Conservation (phyloP, 805 yeast species). For the Hanseniaspora jakobsenii region DNA sequence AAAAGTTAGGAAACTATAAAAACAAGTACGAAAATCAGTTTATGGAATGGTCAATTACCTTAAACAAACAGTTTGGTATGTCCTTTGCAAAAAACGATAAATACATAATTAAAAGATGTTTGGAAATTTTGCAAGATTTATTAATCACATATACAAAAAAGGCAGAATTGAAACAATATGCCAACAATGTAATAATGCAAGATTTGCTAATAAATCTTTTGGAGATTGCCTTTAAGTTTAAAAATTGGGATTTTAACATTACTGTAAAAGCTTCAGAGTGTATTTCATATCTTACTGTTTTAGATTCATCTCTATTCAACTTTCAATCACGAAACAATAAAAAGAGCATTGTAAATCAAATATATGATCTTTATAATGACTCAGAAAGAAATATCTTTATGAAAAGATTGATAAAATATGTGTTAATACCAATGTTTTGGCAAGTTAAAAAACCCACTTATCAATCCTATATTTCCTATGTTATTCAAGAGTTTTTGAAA, state of each 20-base stretch:
- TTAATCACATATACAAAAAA: background rate
- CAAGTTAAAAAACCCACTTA: conserved; percentile 78
- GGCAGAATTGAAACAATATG: background rate
- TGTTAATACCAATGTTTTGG: conserved; percentile 75
- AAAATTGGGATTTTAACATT: conserved; percentile 36
- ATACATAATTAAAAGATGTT: conserved; percentile 9
- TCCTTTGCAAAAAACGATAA: conserved; percentile 4
- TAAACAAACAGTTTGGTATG: conserved; percentile 6
- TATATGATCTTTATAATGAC: conserved; percentile 50
- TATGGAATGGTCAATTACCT: background rate
- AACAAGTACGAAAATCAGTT: conserved; percentile 25
- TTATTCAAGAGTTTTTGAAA: conserved; percentile 75
- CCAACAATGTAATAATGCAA: conserved; percentile 27
- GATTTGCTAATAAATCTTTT: conserved; percentile 41
- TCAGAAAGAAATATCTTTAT: conserved; percentile 56
- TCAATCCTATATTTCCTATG: conserved; percentile 73
- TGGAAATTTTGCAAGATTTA: background rate
- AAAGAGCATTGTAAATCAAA: conserved; percentile 29
- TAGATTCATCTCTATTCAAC: conserved; percentile 52
- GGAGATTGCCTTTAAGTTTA: conserved; percentile 46
- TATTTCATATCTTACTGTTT: conserved; percentile 63
- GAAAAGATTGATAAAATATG: conserved; percentile 48
- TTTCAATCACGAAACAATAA: conserved; percentile 27
- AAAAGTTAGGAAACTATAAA: conserved; percentile 23
- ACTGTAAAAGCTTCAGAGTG: conserved; percentile 54